Base-by-base conservation (phyloP, 1,139 yeast species). In the Magnusiomyces magnusii region DNA sequence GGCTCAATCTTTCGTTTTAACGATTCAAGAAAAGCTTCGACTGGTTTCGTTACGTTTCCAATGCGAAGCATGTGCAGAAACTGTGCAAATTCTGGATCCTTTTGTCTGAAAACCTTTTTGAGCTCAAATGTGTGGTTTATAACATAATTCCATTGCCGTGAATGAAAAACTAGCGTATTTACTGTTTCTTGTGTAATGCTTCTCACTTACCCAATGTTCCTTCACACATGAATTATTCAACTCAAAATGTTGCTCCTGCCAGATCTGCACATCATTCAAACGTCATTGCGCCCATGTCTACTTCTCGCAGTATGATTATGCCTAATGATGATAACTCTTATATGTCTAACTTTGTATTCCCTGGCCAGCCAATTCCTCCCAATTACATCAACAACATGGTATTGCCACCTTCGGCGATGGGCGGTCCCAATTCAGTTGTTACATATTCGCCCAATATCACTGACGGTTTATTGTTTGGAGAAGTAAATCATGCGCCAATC, bases 391-490 rank as follows among this genome's bases (percentile, higher is more conserved):
- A 36, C 3, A 51, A 51, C 21, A 51, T 51, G 27, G 54, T 23
- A 36, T 10, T 51, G 21, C 47, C 54, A 2, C 54, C 54, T 25
- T 27, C 53, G n/a, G 36, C 36, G 31, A 39, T 44, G 27, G 47
- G 47, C 17, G 49, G 49, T 21, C 15, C 27, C 27, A 44, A 19
- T 5, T 23, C 19, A 9, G 24, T 28, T 28, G 17, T 15, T 13
- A 15, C 39, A 21, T 34, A 34, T 50, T 28, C 53, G 5, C 53
- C 53, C 15, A 50, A 50, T 31, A 31, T 27, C 17, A 28, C 39
- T 28, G 53, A 50, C 17, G 41, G 39, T 9, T 28, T 24, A 21
- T 34, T 51, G 24, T 51, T 51, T 51, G 54, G 44, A 5, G 54
- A 51, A 17, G 21, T 21, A 9, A 28, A 23, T 10, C 44, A 39